Conservation (phyloP, 73 alveolate species). For the Paramecium bursaria region DNA sequence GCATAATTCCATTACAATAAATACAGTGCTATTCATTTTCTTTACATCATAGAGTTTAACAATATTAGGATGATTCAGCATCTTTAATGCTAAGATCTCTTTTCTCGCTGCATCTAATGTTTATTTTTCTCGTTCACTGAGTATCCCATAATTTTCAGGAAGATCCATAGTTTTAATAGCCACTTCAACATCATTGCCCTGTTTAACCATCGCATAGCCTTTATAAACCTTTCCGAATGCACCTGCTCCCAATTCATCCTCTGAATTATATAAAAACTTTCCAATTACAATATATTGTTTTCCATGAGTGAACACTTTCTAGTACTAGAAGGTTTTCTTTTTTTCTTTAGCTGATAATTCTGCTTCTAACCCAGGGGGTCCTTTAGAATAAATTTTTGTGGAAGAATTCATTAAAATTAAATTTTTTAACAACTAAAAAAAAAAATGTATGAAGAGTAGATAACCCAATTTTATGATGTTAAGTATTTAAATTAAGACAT, state of each 20-base stretch:
- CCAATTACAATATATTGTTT: constrained; percentile 15
- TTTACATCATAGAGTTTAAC: constrained; percentile 57
- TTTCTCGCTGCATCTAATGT: constrained; percentile 64
- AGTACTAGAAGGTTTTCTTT: no score
- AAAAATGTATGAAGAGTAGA: no score
- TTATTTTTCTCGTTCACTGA: constrained; percentile 62
- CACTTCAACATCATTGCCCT: constrained; percentile 33
- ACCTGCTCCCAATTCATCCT: constrained; percentile 46
- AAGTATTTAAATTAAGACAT: no score
- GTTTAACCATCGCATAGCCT: constrained; percentile 2
- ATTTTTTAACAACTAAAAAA: no score
- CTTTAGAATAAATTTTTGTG: no score
- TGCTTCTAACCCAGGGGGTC: no score
- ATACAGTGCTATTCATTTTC: constrained; percentile 43
- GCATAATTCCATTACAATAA: constrained; percentile 66
- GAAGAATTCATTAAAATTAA: no score
- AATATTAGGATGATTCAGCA: constrained; percentile 60
- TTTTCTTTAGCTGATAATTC: no score
- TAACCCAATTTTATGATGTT: no score
- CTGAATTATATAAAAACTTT: constrained; percentile 38
- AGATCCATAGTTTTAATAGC: constrained; percentile 46
- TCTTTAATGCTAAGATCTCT: constrained; percentile 60
- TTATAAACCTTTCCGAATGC: constrained; percentile 36
- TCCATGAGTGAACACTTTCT: no score
- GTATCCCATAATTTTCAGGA: constrained; percentile 5